Evolutionary conservation across 1,284 basidiomycete genomes (phyloP), one percentile per base, ranked within the genome.

Genomic region (Grifola frondosa): DNA sequence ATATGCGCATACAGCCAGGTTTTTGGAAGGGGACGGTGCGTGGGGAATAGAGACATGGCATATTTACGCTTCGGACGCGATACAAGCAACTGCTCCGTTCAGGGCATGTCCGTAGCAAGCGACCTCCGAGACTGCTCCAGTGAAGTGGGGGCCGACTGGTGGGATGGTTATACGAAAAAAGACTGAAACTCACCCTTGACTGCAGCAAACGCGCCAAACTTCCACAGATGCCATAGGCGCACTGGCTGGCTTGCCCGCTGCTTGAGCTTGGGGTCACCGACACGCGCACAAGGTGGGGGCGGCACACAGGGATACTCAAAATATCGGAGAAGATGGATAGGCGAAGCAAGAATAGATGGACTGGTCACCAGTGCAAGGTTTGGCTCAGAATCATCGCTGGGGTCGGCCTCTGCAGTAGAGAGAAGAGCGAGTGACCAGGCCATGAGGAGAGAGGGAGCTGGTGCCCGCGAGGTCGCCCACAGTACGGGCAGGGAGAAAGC

Each of bases 251-350:
- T 66, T 40, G 77, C 71, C 46, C 74, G 70, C 31, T 73, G 75
- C 59, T 78, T 81, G 19, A 86, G 66, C 46, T 73, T 78, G 20
- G 78, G 75, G 56, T 87, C 78, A 1, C 62, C 62, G 28, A 88
- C 70, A 36, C 88, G 76, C 39, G 86, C 72, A 15, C 84, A 86
- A 0, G 85, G 84, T 1, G 87, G 87, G 10, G 82, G 81, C 16
- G 77, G 66, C 15, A 81, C 67, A 23, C 81, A 82, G 10, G 82
- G 81, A n/a, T 69, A 80, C 44, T 80, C 77, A 57, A 81, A 90
- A 56, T 86, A 74, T 22, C 68, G 69, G 8, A 88, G 66, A 30
- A 77, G 66, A 12, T 57, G 46, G 9, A 51, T 47, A 7, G 52
- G 39, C 2, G 53, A 53, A 21, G 29, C 50, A 10, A 10, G 34